Evolutionary conservation across 1,284 basidiomycete species (phyloP).

Genomic region (Trametes pubescens): DNA sequence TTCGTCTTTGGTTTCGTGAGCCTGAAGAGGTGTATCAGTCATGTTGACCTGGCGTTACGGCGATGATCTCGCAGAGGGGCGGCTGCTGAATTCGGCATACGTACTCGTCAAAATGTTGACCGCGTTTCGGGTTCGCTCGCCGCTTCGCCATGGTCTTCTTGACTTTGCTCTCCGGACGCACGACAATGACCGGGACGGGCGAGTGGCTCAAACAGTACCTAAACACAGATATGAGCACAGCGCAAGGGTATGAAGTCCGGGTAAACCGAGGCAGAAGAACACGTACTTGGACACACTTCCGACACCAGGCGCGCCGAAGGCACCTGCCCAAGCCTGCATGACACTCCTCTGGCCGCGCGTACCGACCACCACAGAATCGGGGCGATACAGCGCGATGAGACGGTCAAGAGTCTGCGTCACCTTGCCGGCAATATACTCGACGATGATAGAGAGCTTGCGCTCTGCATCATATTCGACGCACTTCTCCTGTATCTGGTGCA

Average conservation of each 20-base stretch:
- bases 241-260: neutral
- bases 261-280: no score
- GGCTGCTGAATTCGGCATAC: no score
- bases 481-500: slow-evolving; percentile 84
- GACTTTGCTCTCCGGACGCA: slow-evolving; percentile 89
- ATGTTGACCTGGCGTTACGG: neutral
- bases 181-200: slow-evolving; percentile 92
- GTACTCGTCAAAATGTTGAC: slow-evolving; percentile 78
- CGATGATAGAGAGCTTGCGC: slow-evolving; percentile 88
- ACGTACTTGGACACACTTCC: slow-evolving; percentile 71
- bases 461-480: slow-evolving; percentile 83
- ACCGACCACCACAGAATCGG: slow-evolving; percentile 94
- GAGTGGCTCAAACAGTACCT: slow-evolving; percentile 90
- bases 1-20: slow-evolving; percentile 30
- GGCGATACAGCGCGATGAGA: slow-evolving; percentile 94
- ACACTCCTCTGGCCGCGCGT: slow-evolving; percentile 79
- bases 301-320: slow-evolving; percentile 64
- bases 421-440: slow-evolving; percentile 94
- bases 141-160: slow-evolving; percentile 85
- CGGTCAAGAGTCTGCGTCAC: slow-evolving; percentile 91
- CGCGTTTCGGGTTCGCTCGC: slow-evolving; percentile 84
- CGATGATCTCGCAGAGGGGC: no score
- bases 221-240: neutral
- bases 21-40: slow-evolving; percentile 15
- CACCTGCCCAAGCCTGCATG: slow-evolving; percentile 64